A percentile compares a stretch with the other conserved stretches of the same genome.
Evolutionary conservation across 1,284 basidiomycete genomes (phyloP).

Genomic region (Kwoniella shivajii): DNA sequence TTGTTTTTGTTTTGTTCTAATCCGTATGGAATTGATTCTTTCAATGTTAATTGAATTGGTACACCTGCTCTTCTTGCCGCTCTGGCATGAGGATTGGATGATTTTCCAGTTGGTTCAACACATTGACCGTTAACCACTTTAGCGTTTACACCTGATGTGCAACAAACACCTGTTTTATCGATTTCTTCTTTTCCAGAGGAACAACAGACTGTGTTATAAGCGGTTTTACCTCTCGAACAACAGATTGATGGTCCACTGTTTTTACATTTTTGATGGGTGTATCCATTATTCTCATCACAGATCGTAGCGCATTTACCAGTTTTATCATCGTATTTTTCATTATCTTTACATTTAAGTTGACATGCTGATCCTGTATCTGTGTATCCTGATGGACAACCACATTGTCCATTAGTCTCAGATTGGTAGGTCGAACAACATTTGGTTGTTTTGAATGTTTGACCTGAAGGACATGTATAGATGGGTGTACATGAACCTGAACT

Average conservation of each 20-base stretch:
- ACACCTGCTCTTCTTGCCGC: background rate
- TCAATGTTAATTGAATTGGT: slow-evolving; percentile 16
- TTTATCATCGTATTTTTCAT: slow-evolving; percentile 3
- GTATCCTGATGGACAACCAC: slow-evolving; percentile 26
- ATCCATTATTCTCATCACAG: slow-evolving; percentile 17
- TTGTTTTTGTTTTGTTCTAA: slow-evolving; percentile 28
- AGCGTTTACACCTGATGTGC: slow-evolving; percentile 21
- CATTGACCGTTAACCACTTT: slow-evolving; percentile 29
- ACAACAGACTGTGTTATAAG: slow-evolving; percentile 35
- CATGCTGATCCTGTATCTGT: slow-evolving; percentile 26
- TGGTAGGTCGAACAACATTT: slow-evolving; percentile 58
- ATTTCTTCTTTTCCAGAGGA: slow-evolving; percentile 25
- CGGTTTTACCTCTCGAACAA: slow-evolving; percentile 23
- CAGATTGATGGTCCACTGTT: slow-evolving; percentile 20
- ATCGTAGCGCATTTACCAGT: slow-evolving; percentile 11
- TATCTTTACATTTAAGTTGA: slow-evolving; percentile 3
- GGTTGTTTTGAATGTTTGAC: slow-evolving; percentile 59
- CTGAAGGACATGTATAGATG: slow-evolving; percentile 44
- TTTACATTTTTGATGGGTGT: slow-evolving; percentile 10
- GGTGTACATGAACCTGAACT: slow-evolving; percentile 26
- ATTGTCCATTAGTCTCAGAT: slow-evolving; percentile 20
- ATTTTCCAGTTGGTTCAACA: slow-evolving; percentile 19
- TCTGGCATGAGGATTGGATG: background rate
- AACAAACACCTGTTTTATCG: slow-evolving; percentile 31
- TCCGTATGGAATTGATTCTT: slow-evolving; percentile 15